phyloP scores from a whole-genome alignment of 495 filamentous ascomycete species.

The Penicillium manginii region DNA sequence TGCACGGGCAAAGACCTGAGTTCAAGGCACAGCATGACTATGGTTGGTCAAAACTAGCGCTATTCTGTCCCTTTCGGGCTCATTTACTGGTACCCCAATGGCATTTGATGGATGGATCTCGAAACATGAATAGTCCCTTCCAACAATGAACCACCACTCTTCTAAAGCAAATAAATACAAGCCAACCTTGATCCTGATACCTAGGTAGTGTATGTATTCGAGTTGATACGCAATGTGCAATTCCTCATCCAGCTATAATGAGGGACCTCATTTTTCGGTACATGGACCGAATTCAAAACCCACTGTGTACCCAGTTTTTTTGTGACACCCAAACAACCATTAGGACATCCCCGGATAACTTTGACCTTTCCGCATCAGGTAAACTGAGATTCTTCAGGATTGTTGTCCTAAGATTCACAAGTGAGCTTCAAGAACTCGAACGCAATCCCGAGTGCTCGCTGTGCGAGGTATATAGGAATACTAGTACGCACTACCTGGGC shows the following conservation, averaged over 20 bases:
- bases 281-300: slow-evolving; percentile 13
- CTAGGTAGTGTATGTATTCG: no score
- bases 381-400: not conserved
- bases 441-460: not conserved
- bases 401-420: not conserved
- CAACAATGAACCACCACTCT: not conserved
- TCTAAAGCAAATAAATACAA: not conserved
- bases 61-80: not conserved
- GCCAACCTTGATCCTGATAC: not conserved
- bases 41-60: not conserved
- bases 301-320: slow-evolving; percentile 1
- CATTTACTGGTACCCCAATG: not conserved
- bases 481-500: not conserved
- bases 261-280: not conserved
- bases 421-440: not conserved
- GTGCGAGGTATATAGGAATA: not conserved
- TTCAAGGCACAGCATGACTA: not conserved
- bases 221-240: not conserved
- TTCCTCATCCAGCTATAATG: not conserved
- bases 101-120: not conserved
- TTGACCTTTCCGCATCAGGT: not conserved
- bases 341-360: slow-evolving; percentile 15
- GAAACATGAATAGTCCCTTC: not conserved
- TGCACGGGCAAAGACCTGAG: not conserved
- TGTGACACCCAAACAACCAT: slow-evolving; percentile 23